phyloP scores from a whole-genome alignment of 371 early-diverging fungal genomes.

The Mortierella sp. region DNA sequence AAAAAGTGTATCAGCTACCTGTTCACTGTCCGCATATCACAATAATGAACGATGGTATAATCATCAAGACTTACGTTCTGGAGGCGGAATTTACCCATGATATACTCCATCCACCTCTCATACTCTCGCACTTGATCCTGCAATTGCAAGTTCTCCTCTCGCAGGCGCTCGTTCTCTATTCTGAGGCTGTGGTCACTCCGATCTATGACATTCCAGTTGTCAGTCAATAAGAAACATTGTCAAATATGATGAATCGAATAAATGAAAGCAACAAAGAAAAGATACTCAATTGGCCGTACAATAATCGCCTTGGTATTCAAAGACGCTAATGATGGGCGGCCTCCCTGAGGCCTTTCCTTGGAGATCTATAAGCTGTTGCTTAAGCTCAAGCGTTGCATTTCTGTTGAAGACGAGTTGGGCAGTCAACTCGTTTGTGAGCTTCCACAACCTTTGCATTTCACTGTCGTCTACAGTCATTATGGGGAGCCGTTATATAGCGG shows the following conservation, averaged over 20 bases:
- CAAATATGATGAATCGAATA: neutral
- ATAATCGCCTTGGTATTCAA: neutral
- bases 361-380: constrained; percentile 31
- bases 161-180: constrained; percentile 48
- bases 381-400: constrained; percentile 37
- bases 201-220: constrained; percentile 3
- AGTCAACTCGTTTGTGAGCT: constrained; percentile 49
- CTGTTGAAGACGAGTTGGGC: constrained; percentile 51
- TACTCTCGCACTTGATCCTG: constrained; percentile 52
- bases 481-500: neutral
- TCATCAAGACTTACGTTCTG: constrained; percentile 34
- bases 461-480: constrained; percentile 52
- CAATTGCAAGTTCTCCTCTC: constrained; percentile 47
- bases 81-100: constrained; percentile 53
- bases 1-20: neutral
- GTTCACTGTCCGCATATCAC: neutral
- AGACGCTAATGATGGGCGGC: neutral
- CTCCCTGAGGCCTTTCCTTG: constrained; percentile 8
- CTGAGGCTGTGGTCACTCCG: constrained; percentile 29
- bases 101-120: constrained; percentile 52
- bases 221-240: neutral
- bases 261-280: neutral
- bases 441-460: constrained; percentile 53
- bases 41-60: neutral
- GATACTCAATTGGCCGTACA: neutral